These are phyloP conservation scores for Aureobasidium lini DNA, from an alignment of 2,329 filamentous ascomycete genomes.

Conservation along the genomic window DNA sequence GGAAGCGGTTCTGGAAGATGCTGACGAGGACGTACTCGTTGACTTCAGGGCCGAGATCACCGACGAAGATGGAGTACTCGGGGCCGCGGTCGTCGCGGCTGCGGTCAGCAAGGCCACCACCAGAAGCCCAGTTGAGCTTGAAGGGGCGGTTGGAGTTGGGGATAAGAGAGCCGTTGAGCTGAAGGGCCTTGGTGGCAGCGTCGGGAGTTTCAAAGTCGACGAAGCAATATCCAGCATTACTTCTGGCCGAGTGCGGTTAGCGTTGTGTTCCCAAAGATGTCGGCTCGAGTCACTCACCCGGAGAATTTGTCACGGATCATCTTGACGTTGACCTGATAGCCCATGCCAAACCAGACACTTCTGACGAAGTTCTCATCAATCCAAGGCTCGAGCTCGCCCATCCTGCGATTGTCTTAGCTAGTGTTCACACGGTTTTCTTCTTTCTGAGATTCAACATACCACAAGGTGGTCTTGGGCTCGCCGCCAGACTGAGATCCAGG, in stretches of 20 bases:
- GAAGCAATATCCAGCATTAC: conserved; percentile 97
- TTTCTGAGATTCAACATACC: conserved; percentile 31
- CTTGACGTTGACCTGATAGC: conserved; percentile 95
- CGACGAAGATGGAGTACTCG: conserved; percentile 96
- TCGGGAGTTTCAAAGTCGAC: conserved; percentile 82
- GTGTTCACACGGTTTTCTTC: background rate
- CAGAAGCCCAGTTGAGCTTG: conserved; percentile 99
- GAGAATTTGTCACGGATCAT: conserved; percentile 99
- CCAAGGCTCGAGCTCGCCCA: conserved; percentile 98
- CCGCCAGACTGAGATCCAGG: conserved; percentile 31
- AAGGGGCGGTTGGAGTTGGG: conserved; percentile 92
- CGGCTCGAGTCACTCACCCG: conserved; percentile 54
- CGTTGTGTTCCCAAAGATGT: background rate
- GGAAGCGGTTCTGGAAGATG: conserved; percentile 92
- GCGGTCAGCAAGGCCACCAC: conserved; percentile 91
- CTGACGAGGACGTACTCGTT: conserved; percentile 98
- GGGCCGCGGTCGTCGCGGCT: conserved; percentile 92
- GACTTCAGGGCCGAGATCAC: conserved; percentile 93
- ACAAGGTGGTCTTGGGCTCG: conserved; percentile 47
- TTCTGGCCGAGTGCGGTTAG: conserved; percentile 37
- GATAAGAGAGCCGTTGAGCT: conserved; percentile 78
- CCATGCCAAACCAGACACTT: conserved; percentile 87
- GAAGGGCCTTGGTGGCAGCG: conserved; percentile 84
- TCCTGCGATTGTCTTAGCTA: conserved; percentile 52
- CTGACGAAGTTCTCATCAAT: conserved; percentile 99